A percentile compares a stretch with the other conserved stretches of the same genome.
Evolutionary conservation across 768 basidiomycete genomes (phyloP).

Genomic region (Boletus reticulatus): DNA sequence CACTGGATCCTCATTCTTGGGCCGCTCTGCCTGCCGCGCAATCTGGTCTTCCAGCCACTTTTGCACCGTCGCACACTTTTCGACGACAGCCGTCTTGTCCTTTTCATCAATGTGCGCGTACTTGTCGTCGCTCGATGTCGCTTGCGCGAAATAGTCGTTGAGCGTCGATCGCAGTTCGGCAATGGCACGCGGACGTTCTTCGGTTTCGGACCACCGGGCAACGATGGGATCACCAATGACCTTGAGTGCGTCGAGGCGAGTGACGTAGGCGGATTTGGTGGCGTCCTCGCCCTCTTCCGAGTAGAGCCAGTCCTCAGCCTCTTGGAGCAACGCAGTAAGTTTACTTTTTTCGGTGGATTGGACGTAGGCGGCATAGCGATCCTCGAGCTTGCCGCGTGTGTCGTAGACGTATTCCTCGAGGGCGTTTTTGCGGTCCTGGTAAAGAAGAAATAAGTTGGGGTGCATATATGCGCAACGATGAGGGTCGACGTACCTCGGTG

Average conservation of each 20-base stretch:
- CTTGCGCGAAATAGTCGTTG: constrained; percentile 82
- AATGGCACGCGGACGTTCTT: constrained; percentile 74
- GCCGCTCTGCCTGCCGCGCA: constrained; percentile 79
- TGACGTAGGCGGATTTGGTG: constrained; percentile 90
- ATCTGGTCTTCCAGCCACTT: constrained; percentile 97
- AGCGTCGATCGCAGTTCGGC: constrained; percentile 82
- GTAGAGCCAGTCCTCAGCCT: constrained; percentile 97
- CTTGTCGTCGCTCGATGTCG: constrained; percentile 81
- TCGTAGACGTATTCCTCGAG: constrained; percentile 99
- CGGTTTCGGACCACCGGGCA: constrained; percentile 77
- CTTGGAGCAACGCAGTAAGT: constrained; percentile 65
- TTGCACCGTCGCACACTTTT: constrained; percentile 85
- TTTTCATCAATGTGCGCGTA: constrained; percentile 87
- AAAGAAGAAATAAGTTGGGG: neutral
- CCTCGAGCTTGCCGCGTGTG: constrained; percentile 88
- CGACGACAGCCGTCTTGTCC: constrained; percentile 82
- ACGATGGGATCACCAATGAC: constrained; percentile 84
- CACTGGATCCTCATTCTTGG: constrained; percentile 87
- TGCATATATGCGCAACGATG: constrained; percentile 1
- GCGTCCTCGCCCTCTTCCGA: constrained; percentile 95
- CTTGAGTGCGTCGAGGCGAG: constrained; percentile 80
- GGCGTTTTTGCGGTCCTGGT: constrained; percentile 94
- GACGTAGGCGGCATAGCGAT: constrained; percentile 76
- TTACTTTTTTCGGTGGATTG: constrained; percentile 74
- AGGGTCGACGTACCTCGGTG: constrained; percentile 70